phyloP scores from a whole-genome alignment of 768 basidiomycete genomes.

The Hysterangium stoloniferum region DNA sequence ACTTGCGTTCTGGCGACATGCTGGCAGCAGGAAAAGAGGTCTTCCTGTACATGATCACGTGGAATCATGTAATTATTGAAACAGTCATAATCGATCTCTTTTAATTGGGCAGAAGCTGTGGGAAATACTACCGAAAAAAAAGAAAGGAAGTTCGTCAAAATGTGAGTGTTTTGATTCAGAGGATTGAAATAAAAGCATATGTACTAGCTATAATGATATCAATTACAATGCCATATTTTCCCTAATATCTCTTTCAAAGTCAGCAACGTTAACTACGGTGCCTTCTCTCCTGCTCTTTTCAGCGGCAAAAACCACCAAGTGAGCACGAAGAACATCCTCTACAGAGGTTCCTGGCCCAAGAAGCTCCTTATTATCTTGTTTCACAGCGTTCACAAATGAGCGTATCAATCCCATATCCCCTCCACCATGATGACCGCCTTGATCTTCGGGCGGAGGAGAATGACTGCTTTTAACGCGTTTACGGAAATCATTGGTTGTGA shows the following conservation, averaged over 20 bases:
- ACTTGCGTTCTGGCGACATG: conserved; percentile 2
- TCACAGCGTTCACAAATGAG: conserved; percentile 71
- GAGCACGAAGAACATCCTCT: conserved; percentile 64
- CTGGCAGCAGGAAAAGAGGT: too few species aligned
- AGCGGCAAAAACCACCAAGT: conserved; percentile 86
- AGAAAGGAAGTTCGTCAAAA: too few species aligned
- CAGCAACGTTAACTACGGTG: conserved; percentile 58
- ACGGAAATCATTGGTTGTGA: conserved; percentile 73
- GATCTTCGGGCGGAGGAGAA: conserved; percentile 38
- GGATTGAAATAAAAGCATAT: too few species aligned
- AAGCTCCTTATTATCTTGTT: conserved; percentile 48
- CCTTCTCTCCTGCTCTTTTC: conserved; percentile 69
- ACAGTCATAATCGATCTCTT: too few species aligned
- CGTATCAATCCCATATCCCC: conserved; percentile 73
- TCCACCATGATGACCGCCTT: conserved; percentile 76
- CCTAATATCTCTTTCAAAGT: conserved; percentile 40
- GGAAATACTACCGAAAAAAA: too few species aligned
- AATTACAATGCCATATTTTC: background rate
- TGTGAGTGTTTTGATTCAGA: too few species aligned
- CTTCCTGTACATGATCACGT: too few species aligned
- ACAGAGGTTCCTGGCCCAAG: conserved; percentile 53
- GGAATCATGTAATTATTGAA: too few species aligned
- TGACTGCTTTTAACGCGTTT: conserved; percentile 26
- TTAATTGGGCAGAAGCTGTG: too few species aligned
- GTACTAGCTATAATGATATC: background rate